These are phyloP conservation scores for Fusarium sp. DNA, from an alignment of 2,329 filamentous ascomycete species.

Conservation along the genomic window DNA sequence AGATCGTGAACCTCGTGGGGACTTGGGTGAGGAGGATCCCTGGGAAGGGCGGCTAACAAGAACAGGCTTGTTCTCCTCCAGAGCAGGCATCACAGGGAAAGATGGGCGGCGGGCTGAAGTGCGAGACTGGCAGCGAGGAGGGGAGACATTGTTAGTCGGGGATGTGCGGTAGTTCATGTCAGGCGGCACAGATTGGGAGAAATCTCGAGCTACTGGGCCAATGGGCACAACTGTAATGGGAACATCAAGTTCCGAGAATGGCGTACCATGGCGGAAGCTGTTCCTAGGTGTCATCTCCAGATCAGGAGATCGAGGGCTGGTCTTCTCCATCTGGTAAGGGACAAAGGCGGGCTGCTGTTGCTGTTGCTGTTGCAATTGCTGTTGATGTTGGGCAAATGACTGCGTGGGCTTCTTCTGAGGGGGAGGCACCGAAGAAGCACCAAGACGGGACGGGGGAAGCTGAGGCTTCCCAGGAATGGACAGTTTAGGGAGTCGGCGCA, in stretches of 20 bases:
- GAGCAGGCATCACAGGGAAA: slow-evolving; percentile 73
- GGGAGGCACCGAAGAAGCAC: slow-evolving; percentile 45
- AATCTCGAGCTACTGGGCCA: slow-evolving; percentile 79
- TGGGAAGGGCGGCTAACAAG: slow-evolving; percentile 47
- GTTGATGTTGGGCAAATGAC: slow-evolving; percentile 32
- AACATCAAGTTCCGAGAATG: slow-evolving; percentile 90
- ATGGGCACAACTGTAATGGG: slow-evolving; percentile 78
- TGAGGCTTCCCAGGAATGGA: slow-evolving; percentile 62
- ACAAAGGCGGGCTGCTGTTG: slow-evolving; percentile 50
- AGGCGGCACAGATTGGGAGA: slow-evolving; percentile 91
- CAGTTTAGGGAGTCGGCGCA: slow-evolving; percentile 70
- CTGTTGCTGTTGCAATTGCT: neutral
- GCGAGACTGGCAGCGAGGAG: slow-evolving; percentile 63
- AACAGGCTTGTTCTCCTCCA: slow-evolving; percentile 71
- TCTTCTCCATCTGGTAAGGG: slow-evolving; percentile 64
- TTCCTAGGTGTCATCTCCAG: slow-evolving; percentile 63
- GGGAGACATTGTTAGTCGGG: slow-evolving; percentile 48
- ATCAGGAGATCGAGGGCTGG: slow-evolving; percentile 63
- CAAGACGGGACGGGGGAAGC: slow-evolving; percentile 40
- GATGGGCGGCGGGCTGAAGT: slow-evolving; percentile 72
- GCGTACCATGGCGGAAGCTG: slow-evolving; percentile 82
- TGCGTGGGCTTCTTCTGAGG: slow-evolving; percentile 42
- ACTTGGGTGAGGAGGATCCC: slow-evolving; percentile 48
- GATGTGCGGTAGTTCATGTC: slow-evolving; percentile 82
- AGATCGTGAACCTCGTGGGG: slow-evolving; percentile 50